Evolutionary conservation across 2,329 filamentous ascomycete genomes (phyloP).

Genomic region (Graphilbum ipis-grandicollis): DNA sequence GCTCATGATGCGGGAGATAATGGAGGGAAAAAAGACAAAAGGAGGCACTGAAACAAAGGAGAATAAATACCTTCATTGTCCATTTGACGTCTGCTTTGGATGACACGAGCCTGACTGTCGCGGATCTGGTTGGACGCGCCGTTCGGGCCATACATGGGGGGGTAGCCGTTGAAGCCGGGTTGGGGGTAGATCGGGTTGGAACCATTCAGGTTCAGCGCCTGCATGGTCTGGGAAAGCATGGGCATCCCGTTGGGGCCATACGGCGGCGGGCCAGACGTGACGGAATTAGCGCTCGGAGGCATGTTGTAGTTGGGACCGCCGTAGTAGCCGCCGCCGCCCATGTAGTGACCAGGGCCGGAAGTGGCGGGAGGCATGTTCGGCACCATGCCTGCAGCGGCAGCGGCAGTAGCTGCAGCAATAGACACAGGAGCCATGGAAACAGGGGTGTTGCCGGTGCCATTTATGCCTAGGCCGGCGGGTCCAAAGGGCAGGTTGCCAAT

Average conservation of each 20-base stretch:
- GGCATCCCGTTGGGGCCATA: conserved; percentile 27
- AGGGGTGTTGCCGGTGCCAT: conserved; percentile 8
- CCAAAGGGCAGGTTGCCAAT: conserved; percentile 67
- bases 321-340: conserved; percentile 16
- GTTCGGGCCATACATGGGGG: conserved; percentile 26
- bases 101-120: conserved; percentile 61
- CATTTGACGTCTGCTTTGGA: conserved; percentile 56
- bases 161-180: conserved; percentile 42
- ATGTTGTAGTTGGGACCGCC: conserved; percentile 8
- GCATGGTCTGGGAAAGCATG: conserved; percentile 52
- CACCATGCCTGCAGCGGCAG: conserved; percentile 10
- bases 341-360: conserved; percentile 12
- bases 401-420: conserved; percentile 11
- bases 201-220: conserved; percentile 40
- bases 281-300: not conserved
- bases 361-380: conserved; percentile 6
- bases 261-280: conserved; percentile 13
- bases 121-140: conserved; percentile 25
- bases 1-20: too few relatives aligned
- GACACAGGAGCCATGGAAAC: conserved; percentile 10
- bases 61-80: conserved; percentile 47
- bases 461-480: conserved; percentile 31
- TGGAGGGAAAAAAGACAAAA: not conserved
- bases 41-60: not conserved
- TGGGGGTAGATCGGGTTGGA: conserved; percentile 31